phyloP scores from a whole-genome alignment of 257 asterid genomes.

The Cordia subcordata region DNA sequence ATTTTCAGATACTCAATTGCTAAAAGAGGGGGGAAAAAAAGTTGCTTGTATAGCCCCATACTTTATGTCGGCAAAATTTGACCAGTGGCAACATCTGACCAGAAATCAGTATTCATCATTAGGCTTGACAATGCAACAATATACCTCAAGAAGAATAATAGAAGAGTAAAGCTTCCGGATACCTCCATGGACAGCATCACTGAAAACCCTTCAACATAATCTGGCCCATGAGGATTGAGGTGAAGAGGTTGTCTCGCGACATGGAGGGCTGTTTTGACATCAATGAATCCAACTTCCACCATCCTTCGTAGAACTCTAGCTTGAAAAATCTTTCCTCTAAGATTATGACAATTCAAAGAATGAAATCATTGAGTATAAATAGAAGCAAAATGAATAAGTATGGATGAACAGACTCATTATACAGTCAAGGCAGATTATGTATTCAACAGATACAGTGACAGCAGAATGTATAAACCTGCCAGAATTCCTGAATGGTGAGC shows the following conservation, averaged over 20 bases:
- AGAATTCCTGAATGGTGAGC: slow-evolving; percentile 31
- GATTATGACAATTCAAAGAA: not conserved
- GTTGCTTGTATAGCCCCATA: too few relatives aligned
- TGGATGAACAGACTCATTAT: not conserved
- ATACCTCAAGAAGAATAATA: too few relatives aligned
- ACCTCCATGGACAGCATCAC: not conserved
- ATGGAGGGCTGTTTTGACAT: slow-evolving; percentile 21
- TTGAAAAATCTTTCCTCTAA: slow-evolving; percentile 33
- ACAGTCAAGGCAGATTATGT: not conserved
- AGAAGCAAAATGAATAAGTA: not conserved
- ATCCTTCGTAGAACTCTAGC: slow-evolving; percentile 36
- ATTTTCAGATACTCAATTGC: too few relatives aligned
- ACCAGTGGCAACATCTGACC: too few relatives aligned
- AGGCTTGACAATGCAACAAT: too few relatives aligned
- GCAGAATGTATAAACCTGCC: slow-evolving; percentile 18
- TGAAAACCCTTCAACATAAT: slow-evolving; percentile 11
- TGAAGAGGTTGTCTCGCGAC: slow-evolving; percentile 13
- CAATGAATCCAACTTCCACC: slow-evolving; percentile 29
- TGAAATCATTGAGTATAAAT: not conserved
- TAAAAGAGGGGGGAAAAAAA: too few relatives aligned
- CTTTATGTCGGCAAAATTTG: too few relatives aligned
- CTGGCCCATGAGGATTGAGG: slow-evolving; percentile 15
- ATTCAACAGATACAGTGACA: not conserved
- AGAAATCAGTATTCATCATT: too few relatives aligned
- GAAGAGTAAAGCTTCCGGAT: too few relatives aligned